Evolutionary conservation across 1,284 basidiomycete genomes (phyloP).

Genomic region (Cutaneotrichosporon curvatum): DNA sequence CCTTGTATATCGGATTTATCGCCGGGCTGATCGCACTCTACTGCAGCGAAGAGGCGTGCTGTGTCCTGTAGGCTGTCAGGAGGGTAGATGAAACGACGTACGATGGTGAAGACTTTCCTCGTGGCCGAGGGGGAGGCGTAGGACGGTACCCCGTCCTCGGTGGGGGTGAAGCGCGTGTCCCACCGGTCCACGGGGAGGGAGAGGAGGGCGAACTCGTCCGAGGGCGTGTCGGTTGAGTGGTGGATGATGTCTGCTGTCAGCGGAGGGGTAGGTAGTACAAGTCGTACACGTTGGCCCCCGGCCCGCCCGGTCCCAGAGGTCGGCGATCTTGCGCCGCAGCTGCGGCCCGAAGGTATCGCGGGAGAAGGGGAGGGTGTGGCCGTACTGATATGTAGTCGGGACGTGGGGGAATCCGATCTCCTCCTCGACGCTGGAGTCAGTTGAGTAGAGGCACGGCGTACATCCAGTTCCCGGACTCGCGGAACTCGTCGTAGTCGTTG

Average conservation of each 20-base stretch:
- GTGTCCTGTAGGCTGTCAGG: conserved; percentile 23
- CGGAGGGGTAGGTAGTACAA: neutral
- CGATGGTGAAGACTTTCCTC: conserved; percentile 27
- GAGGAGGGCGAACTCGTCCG: conserved; percentile 13
- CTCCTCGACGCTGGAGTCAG: conserved; percentile 23
- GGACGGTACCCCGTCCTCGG: conserved; percentile 16
- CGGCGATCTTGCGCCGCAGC: conserved; percentile 23
- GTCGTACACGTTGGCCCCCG: conserved; percentile 33
- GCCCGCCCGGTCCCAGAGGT: conserved; percentile 27
- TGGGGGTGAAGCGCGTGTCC: neutral
- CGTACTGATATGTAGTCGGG: conserved; percentile 20
- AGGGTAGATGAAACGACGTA: conserved; percentile 16
- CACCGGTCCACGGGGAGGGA: conserved; percentile 16
- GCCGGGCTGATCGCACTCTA: conserved; percentile 20
- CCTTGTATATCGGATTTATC: conserved; percentile 14
- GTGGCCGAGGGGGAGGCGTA: conserved; percentile 20
- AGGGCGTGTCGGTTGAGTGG: conserved; percentile 21
- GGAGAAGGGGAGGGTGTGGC: conserved; percentile 22
- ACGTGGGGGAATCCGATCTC: conserved; percentile 1
- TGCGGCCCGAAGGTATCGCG: conserved; percentile 14
- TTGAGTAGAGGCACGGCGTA: conserved; percentile 16
- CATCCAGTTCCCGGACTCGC: conserved; percentile 37
- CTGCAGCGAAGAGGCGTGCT: conserved; percentile 29
- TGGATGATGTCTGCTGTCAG: conserved; percentile 24
- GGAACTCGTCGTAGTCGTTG: conserved; percentile 19